Evolutionary conservation across 202 grass and related monocot genomes (phyloP).

Genomic region (Elaeis oleifera): DNA sequence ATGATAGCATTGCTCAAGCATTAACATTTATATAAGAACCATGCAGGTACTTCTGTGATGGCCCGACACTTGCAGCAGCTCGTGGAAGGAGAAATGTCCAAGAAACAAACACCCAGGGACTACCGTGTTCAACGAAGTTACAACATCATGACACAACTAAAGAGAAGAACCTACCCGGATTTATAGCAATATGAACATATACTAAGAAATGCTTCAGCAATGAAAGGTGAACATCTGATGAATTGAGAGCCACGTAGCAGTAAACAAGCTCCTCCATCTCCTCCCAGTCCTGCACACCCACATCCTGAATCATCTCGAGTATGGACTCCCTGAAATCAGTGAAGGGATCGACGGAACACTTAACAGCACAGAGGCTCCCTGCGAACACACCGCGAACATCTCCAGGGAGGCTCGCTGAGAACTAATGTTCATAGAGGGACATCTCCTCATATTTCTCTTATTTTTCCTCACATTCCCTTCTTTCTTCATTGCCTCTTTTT

Average conservation of each 20-base stretch:
- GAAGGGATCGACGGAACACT: not conserved
- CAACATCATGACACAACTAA: no score
- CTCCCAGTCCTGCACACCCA: not conserved
- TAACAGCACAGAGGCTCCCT: not conserved
- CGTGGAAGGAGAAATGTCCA: no score
- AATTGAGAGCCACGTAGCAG: slow-evolving; percentile 1
- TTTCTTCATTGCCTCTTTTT: no score
- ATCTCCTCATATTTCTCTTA: not conserved
- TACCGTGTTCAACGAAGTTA: no score
- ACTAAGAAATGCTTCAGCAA: slow-evolving; percentile 1
- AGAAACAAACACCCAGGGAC: no score
- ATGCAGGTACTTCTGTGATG: no score
- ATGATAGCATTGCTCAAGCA: no score
- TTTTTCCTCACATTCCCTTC: not conserved
- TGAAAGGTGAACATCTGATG: not conserved
- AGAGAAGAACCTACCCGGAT: no score
- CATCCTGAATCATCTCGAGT: not conserved
- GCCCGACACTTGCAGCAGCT: no score
- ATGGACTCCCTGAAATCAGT: not conserved
- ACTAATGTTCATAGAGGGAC: not conserved
- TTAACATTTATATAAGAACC: no score
- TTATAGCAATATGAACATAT: not conserved
- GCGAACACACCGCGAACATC: not conserved
- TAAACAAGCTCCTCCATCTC: slow-evolving; percentile 9
- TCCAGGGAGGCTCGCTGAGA: not conserved